These are phyloP conservation scores for Magnusiomyces paraingens DNA, from an alignment of 1,139 yeast species.

Conservation along the genomic window DNA sequence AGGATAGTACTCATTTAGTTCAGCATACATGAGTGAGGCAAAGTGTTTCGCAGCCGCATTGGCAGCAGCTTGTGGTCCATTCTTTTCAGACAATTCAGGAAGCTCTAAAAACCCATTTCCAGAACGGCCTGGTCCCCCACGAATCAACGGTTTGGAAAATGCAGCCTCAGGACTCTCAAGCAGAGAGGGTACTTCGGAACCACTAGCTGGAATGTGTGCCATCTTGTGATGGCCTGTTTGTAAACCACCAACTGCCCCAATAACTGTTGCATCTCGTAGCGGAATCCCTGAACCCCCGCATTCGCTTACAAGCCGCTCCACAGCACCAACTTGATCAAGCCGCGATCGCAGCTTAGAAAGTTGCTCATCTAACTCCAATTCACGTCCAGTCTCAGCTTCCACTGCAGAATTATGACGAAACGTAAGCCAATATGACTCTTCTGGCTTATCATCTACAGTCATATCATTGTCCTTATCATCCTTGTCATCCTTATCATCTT, in stretches of 20 bases:
- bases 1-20: background rate
- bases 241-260: background rate
- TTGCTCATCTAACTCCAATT: slow-evolving; percentile 8
- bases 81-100: background rate
- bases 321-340: slow-evolving; percentile 5
- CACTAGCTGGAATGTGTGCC: no score
- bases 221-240: no score
- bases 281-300: background rate
- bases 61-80: no score
- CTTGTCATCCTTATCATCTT: background rate
- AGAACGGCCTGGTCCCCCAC: no score
- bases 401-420: slow-evolving; percentile 3
- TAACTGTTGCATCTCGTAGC: background rate
- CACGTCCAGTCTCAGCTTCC: background rate
- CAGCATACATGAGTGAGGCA: background rate
- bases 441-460: background rate
- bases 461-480: slow-evolving; percentile 4
- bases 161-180: no score
- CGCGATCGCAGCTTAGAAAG: slow-evolving; percentile 3
- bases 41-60: background rate
- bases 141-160: no score
- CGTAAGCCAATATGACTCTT: slow-evolving; percentile 3
- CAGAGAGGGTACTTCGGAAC: no score
- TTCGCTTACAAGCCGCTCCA: background rate
- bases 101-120: background rate